Evolutionary conservation across 164 flowering plant genomes (phyloP), one percentile per base, ranked within the genome.

Genomic region (Vitis rotundifolia): DNA sequence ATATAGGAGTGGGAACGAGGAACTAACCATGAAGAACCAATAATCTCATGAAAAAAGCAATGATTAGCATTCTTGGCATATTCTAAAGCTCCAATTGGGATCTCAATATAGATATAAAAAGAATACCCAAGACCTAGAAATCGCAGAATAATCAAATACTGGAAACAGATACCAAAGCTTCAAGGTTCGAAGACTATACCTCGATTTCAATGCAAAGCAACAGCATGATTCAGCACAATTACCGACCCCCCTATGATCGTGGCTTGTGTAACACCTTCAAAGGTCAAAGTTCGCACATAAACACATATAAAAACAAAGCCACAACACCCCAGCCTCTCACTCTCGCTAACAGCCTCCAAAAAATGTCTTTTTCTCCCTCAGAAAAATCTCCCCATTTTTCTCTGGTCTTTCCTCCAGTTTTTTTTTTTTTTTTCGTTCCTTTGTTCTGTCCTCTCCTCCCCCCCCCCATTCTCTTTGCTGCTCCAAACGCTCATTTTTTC

Each of bases 231-330:
- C 84, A 75, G 68, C 76, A 74, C 28, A 9, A 67, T 70, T 85
- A 84, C 93, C 88, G 93, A 72, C 92, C 80, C 62, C 70, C 76
- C 81, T 44, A 9, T 37, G 66, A 75, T 72, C 57, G 47, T 58
- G 80, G 77, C 58, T n/a, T 51, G 49, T n/a, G 16, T 57, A 68
- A 69, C 16, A 65, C 14, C 52, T 59, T 55, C 4, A 47, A 57
- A 61, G 67, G 70, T 67, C 77, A 77, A 76, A 13, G 5, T 68
- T 49, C 65, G 50, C 67, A 66, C 63, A 62, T 58, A 62, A 29
- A 64, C 57, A 49, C 51, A 31, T 63, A 16, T n/a, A 11, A 66
- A 65, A 65, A 60, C 19, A 75, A 61, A 37, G 66, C 64, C 52
- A 16, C 28, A 64, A 52, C 31, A 56, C 61, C 62, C 31, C 18